These are phyloP conservation scores for Hypholoma sublateritium DNA, from an alignment of 768 basidiomycete species.

Conservation along the genomic window DNA sequence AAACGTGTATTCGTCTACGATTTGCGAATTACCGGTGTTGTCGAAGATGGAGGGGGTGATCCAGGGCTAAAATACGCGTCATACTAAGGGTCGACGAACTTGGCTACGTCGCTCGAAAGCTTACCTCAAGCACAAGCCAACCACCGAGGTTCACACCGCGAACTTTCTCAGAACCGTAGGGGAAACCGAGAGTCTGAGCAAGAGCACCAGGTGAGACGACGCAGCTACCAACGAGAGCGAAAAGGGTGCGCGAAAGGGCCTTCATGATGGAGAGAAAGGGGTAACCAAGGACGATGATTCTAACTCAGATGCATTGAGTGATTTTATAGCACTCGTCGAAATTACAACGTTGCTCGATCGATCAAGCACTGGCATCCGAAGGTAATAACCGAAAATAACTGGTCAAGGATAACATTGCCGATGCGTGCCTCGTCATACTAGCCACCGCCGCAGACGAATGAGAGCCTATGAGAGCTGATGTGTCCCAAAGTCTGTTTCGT, in stretches of 20 bases:
- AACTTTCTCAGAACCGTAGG: slow-evolving; percentile 72
- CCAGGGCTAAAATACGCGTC: slow-evolving; percentile 52
- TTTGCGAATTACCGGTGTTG: slow-evolving; percentile 55
- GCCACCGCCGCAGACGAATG: slow-evolving; percentile 5
- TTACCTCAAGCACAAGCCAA: slow-evolving; percentile 49
- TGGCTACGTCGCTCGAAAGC: slow-evolving; percentile 1
- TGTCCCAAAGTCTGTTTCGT: slow-evolving; percentile 4
- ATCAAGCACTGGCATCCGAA: slow-evolving; percentile 21
- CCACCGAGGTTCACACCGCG: slow-evolving; percentile 84
- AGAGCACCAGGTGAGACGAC: background rate
- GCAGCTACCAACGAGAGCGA: background rate
- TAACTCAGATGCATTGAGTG: background rate
- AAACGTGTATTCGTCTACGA: slow-evolving; percentile 79
- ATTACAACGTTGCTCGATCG: slow-evolving; percentile 15
- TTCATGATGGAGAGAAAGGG: slow-evolving; percentile 2
- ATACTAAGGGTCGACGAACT: slow-evolving; percentile 10
- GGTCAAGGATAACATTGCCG: slow-evolving; percentile 12
- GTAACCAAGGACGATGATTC: slow-evolving; percentile 6
- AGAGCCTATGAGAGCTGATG: slow-evolving; percentile 7
- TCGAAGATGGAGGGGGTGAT: slow-evolving; percentile 78
- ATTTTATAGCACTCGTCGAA: slow-evolving; percentile 3
- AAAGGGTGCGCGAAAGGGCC: background rate
- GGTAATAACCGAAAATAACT: slow-evolving; percentile 13
- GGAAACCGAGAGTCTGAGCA: slow-evolving; percentile 41
- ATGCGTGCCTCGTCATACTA: slow-evolving; percentile 5